Conservation (phyloP, 208 protist species). For the Trypanosoma theileri region DNA sequence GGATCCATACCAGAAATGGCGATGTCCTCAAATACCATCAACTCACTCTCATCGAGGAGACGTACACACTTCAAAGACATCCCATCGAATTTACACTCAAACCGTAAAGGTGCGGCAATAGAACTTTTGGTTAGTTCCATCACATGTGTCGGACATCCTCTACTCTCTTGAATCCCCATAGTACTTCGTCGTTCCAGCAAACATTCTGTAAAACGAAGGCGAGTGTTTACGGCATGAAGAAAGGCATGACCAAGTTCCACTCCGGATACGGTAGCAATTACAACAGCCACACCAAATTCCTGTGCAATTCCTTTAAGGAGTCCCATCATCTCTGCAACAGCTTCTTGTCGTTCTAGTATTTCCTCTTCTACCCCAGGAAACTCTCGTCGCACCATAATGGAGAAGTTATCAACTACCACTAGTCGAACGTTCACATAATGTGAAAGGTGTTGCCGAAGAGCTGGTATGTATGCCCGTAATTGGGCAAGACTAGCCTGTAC, state of each 20-base stretch:
- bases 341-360: conserved; percentile 41
- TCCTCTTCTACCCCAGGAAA: conserved; percentile 44
- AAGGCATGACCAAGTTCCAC: conserved; percentile 58
- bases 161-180: neutral
- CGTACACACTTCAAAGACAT: conserved; percentile 26
- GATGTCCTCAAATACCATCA: conserved; percentile 11
- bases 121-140: conserved; percentile 26
- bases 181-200: conserved; percentile 2
- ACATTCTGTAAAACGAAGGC: conserved; percentile 36
- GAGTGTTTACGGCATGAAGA: conserved; percentile 70
- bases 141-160: conserved; percentile 5
- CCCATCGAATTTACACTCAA: conserved; percentile 20
- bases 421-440: conserved; percentile 24
- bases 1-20: conserved; percentile 26
- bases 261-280: conserved; percentile 34
- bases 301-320: conserved; percentile 60
- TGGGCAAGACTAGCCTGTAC: conserved; percentile 7
- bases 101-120: neutral
- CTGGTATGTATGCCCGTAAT: conserved; percentile 14
- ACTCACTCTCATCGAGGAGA: conserved; percentile 15
- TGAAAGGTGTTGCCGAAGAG: conserved; percentile 9
- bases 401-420: conserved; percentile 67
- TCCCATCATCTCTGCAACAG: conserved; percentile 39
- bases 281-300: conserved; percentile 35
- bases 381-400: conserved; percentile 40